These are phyloP conservation scores for Fusarium sterilihyphosum DNA, from an alignment of 2,329 filamentous ascomycete species.

Conservation along the genomic window DNA sequence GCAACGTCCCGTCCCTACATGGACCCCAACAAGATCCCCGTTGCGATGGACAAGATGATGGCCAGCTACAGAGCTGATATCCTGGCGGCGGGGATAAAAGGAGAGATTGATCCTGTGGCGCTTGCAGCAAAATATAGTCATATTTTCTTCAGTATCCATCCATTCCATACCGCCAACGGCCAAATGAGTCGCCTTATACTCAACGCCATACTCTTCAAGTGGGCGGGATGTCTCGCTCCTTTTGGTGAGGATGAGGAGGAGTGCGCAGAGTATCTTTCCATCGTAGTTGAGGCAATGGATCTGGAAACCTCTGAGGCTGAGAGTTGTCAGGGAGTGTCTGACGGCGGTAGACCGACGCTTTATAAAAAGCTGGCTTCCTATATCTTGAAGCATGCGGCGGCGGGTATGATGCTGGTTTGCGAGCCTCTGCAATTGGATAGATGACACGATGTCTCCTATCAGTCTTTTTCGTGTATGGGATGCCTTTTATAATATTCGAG, in stretches of 20 bases:
- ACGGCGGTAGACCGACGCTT: neutral
- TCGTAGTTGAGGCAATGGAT: neutral
- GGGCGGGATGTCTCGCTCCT: neutral
- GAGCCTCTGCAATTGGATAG: neutral
- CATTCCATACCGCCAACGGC: constrained; percentile 50
- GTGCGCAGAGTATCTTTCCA: neutral
- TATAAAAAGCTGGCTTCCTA: neutral
- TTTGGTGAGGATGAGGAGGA: neutral
- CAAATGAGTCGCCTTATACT: constrained; percentile 46
- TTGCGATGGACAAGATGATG: constrained; percentile 40
- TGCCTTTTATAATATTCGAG: neutral
- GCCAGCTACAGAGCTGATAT: constrained; percentile 38
- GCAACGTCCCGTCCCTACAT: neutral
- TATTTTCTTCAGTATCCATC: constrained; percentile 48
- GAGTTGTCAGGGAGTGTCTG: neutral
- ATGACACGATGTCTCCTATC: neutral
- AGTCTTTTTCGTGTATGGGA: neutral
- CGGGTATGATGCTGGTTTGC: neutral
- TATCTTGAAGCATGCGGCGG: neutral
- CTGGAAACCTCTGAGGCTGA: neutral
- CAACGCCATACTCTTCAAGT: constrained; percentile 48
- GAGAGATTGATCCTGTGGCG: constrained; percentile 38
- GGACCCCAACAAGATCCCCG: constrained; percentile 14
- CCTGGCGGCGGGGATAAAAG: neutral
- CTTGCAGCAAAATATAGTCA: constrained; percentile 45